A percentile compares a stretch with the other conserved stretches of the same genome.
Evolutionary conservation across 176 grass and related monocot species (phyloP).

Genomic region (Sorghum bicolor): DNA sequence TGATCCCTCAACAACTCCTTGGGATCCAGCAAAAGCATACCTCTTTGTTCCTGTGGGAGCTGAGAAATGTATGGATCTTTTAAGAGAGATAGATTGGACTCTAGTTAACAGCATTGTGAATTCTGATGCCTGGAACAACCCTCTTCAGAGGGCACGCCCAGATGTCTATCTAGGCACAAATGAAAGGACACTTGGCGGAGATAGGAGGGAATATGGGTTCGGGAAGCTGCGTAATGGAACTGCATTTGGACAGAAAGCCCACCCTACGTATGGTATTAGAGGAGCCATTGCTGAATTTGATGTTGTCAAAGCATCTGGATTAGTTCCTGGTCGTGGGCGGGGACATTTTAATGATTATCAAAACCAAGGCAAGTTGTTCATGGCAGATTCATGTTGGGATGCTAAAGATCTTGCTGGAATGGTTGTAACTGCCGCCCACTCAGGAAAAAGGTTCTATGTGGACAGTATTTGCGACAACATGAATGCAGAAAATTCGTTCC

Average conservation of each 20-base stretch:
- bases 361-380: slow-evolving; percentile 60
- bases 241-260: slow-evolving; percentile 81
- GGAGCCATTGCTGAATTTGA: slow-evolving; percentile 95
- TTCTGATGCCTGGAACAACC: slow-evolving; percentile 90
- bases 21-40: slow-evolving; percentile 97
- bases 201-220: slow-evolving; percentile 97
- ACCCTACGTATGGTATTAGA: slow-evolving; percentile 97
- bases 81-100: slow-evolving; percentile 85
- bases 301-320: slow-evolving; percentile 97
- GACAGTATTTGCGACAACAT: slow-evolving; percentile 83
- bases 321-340: slow-evolving; percentile 71
- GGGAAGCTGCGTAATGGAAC: slow-evolving; percentile 81
- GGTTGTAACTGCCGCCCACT: slow-evolving; percentile 95
- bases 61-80: slow-evolving; percentile 51
- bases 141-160: slow-evolving; percentile 91
- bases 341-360: slow-evolving; percentile 39
- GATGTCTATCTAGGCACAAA: slow-evolving; percentile 97
- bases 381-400: slow-evolving; percentile 92
- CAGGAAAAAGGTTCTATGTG: slow-evolving; percentile 98
- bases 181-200: slow-evolving; percentile 92
- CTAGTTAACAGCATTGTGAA: slow-evolving; percentile 80
- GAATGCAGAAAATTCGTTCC: slow-evolving; percentile 97
- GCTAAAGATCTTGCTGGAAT: slow-evolving; percentile 77
- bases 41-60: slow-evolving; percentile 73
- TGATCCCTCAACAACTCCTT: slow-evolving; percentile 95